Evolutionary conservation across 2,329 filamentous ascomycete genomes (phyloP), one percentile per base, ranked within the genome.

Genomic region (Fusarium dimerum): DNA sequence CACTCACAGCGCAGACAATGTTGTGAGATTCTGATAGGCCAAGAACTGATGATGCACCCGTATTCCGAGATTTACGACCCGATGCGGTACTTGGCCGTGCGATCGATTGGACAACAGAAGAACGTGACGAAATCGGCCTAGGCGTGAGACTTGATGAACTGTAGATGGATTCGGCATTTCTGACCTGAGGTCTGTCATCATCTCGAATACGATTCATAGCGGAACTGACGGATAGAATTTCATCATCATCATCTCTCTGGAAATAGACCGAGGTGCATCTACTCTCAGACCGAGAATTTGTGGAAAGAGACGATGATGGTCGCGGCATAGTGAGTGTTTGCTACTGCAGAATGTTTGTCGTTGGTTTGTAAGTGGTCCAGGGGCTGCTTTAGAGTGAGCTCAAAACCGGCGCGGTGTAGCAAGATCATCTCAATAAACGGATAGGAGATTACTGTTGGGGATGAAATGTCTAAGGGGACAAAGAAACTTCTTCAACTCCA

Each of bases 1-100:
- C 92, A 63, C 85, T 90, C 45, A 97, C 73, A 5, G 93, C 92
- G 70, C 93, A 97, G n/a, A 97, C 78, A 48, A 96, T 84, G 55
- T 88, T 84, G 63, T 93, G 87, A 20, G 73, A 69, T 32, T 83
- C 81, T 12, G 72, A 74, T 8, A 73, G 71, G 45, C 78, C 78
- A 7, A 80, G 61, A 8, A 76, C 62, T 6, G 71, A 71, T 0
- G 72, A 71, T 1, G 65, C 55, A 3, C 72, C 54, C 56, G 70
- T 64, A 2, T 71, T 67, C 6, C 74, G 73, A 30, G 79, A 80
- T 47, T 72, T 77, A 40, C 77, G 74, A 9, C 76, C 74, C 3
- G 76, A 76, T 1, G 72, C 62, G 7, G 74, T 77, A n/a, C 70
- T 75, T 16, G 72, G 65, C 2, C 71, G 65, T 5, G 63, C 66